Base-by-base conservation (phyloP, 345 rosid genomes). In the Camelina laxa region DNA sequence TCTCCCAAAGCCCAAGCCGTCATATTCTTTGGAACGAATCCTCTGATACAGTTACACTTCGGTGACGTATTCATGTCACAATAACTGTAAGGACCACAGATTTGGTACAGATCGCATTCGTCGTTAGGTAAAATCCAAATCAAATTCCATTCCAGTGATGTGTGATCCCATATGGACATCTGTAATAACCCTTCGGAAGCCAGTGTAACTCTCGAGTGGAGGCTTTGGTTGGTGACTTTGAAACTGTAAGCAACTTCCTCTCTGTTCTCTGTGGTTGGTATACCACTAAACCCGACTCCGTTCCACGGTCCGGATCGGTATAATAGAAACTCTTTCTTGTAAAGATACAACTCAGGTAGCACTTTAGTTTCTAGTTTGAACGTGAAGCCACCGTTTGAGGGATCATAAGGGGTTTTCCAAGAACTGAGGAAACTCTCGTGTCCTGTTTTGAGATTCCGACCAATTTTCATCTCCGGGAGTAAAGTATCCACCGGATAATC, bases 271-370 rank as follows among this genome's bases (percentile, higher is more conserved):
- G 78, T 93, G 27, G 82, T 87, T 3, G 97, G 91, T 24, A 83
- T 86, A 19, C 93, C 93, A 61, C 87, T 85, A 69, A 91, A 89
- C 49, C 87, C 44, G 1, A 62, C 0, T 14, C 97, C 97, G 60
- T 89, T 83, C 97, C 96, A 93, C 0, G 93, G 84, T 9, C 98
- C 97, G 31, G 87, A 79, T 27, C 93, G 70, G 35, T 49, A 75
- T 4, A 51, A 0, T 49, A 7, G 70, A 7, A 2, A 2, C 4
- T 63, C 76, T 7, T 79, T 21, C 2, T 41, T 65, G 60, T 14
- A 54, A 38, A 91, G 55, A 63, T 84, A 86, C 6, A 67, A 9
- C 69, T 93, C 96, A 0, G 96, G 93, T 69, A 79, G 79, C 15
- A 97, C 96, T 13, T 57, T 49, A 38, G 55, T 81, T 9, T 88